Evolutionary conservation across 257 asterid genomes (phyloP).

Genomic region (Asclepias syriaca): DNA sequence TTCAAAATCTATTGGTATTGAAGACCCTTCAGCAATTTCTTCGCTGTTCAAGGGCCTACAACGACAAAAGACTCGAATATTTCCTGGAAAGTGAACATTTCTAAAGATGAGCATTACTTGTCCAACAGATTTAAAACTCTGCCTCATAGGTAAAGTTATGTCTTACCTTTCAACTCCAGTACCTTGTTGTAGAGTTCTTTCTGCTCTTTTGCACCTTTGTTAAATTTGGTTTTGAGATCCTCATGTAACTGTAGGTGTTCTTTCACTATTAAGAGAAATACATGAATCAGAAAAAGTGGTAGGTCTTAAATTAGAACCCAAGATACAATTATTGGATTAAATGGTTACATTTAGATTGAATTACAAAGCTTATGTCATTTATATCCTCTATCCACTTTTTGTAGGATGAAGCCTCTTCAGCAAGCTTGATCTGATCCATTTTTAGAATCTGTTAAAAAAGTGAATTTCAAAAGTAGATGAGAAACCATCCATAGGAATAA

Average conservation of each 20-base stretch:
- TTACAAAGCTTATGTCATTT: slow-evolving; percentile 43
- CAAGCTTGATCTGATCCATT: slow-evolving; percentile 69
- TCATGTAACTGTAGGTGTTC: slow-evolving; percentile 50
- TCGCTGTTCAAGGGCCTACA: slow-evolving; percentile 82
- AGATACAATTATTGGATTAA: not conserved
- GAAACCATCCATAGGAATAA: slow-evolving; percentile 8
- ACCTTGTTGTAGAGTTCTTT: slow-evolving; percentile 87
- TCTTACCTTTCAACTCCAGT: slow-evolving; percentile 77
- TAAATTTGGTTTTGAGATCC: slow-evolving; percentile 60
- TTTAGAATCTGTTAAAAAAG: slow-evolving; percentile 55
- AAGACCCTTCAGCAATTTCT: slow-evolving; percentile 64
- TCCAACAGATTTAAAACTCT: no score
- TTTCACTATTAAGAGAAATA: slow-evolving; percentile 43
- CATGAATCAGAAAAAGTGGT: not conserved
- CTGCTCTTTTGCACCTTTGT: slow-evolving; percentile 61
- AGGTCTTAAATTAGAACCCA: not conserved
- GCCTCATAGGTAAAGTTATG: not conserved
- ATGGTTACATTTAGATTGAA: slow-evolving; percentile 59
- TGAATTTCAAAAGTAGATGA: slow-evolving; percentile 11
- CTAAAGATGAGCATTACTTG: slow-evolving; percentile 16
- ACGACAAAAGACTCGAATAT: slow-evolving; percentile 93
- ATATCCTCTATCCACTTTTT: slow-evolving; percentile 57
- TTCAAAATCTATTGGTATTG: slow-evolving; percentile 70
- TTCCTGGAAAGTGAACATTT: slow-evolving; percentile 47
- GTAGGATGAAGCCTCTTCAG: slow-evolving; percentile 62